phyloP scores from a whole-genome alignment of 2,329 filamentous ascomycete genomes.

The Talaromyces sp. region DNA sequence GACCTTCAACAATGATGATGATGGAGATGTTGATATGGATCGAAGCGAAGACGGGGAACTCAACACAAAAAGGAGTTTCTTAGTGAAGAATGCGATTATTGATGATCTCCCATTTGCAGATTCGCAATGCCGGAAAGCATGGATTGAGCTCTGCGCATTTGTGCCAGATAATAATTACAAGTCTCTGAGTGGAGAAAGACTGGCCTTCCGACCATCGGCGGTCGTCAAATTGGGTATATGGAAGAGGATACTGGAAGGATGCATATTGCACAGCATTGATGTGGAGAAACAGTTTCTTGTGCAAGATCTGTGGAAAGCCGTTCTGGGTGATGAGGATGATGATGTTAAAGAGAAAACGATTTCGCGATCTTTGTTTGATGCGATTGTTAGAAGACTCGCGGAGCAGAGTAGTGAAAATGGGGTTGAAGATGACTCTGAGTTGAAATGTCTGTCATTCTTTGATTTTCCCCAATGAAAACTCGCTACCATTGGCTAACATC shows the following conservation, averaged over 20 bases:
- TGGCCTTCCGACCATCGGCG: conserved; percentile 49
- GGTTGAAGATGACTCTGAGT: conserved; percentile 21
- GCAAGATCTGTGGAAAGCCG: conserved; percentile 39
- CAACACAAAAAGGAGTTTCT: not conserved
- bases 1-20: conserved; percentile 18
- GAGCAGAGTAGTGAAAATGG: conserved; percentile 22
- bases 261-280: conserved; percentile 39
- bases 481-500: not conserved
- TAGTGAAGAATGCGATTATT: conserved; percentile 42
- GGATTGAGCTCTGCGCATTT: conserved; percentile 53
- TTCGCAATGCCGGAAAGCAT: conserved; percentile 50
- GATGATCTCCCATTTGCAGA: conserved; percentile 52
- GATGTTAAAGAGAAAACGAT: conserved; percentile 25
- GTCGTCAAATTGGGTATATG: conserved; percentile 48
- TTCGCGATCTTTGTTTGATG: conserved; percentile 36
- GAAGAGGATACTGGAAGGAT: conserved; percentile 41
- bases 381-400: conserved; percentile 36
- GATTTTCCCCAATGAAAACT: too few species aligned
- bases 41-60: conserved; percentile 24
- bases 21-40: conserved; percentile 13
- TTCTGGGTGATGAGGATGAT: conserved; percentile 36
- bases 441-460: conserved; percentile 35
- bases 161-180: conserved; percentile 33
- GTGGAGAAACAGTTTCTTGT: conserved; percentile 42
- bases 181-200: conserved; percentile 7